A percentile compares a stretch with the other conserved stretches of the same genome.
Conservation (phyloP, 129 eudicot species). For the Flaveria linearis region DNA sequence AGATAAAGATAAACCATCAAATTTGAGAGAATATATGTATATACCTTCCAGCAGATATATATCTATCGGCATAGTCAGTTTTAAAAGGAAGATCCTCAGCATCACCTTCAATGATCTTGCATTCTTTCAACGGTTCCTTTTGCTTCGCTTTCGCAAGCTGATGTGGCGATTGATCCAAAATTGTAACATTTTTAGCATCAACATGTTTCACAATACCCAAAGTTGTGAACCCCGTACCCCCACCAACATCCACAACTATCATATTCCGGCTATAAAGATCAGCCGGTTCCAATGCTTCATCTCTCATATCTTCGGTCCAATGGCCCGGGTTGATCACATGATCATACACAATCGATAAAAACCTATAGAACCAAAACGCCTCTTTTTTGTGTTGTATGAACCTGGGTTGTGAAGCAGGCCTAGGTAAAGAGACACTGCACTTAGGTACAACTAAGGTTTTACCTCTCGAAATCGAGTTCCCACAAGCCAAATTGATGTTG, state of each 20-base stretch:
- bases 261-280: constrained; percentile 40
- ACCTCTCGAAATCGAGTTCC: constrained; percentile 22
- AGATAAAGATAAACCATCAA: constrained; percentile 10
- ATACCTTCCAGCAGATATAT: constrained; percentile 56
- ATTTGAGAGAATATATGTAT: not conserved
- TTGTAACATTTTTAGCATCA: constrained; percentile 50
- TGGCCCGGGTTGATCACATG: constrained; percentile 49
- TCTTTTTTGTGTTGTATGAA: constrained; percentile 50
- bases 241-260: constrained; percentile 53
- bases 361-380: constrained; percentile 52
- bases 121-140: constrained; percentile 49
- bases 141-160: constrained; percentile 52
- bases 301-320: constrained; percentile 53
- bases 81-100: constrained; percentile 55
- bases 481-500: constrained; percentile 23
- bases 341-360: constrained; percentile 47
- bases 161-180: constrained; percentile 52
- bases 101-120: constrained; percentile 49
- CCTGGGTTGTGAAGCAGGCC: constrained; percentile 51
- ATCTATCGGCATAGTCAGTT: constrained; percentile 50
- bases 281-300: constrained; percentile 50
- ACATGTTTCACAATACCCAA: constrained; percentile 51
- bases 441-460: constrained; percentile 37
- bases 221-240: constrained; percentile 54
- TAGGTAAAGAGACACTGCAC: constrained; percentile 43